Conservation (phyloP, 352 stramenopile genomes). For the Phytophthora europaea region DNA sequence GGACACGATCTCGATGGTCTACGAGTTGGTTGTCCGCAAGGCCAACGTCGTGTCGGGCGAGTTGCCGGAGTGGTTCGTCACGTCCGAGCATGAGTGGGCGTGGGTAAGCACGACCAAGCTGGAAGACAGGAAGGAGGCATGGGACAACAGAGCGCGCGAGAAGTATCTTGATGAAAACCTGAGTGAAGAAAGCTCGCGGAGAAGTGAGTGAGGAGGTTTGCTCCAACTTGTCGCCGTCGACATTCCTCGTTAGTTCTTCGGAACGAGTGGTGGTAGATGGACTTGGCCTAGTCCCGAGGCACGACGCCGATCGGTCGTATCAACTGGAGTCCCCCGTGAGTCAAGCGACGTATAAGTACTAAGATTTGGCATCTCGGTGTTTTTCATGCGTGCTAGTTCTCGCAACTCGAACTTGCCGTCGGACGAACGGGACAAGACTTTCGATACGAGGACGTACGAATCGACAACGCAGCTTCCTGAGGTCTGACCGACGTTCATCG, state of each 20-base stretch:
- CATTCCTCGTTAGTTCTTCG: too few species aligned
- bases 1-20: background rate
- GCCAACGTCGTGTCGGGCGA: background rate
- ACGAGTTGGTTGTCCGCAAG: background rate
- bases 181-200: background rate
- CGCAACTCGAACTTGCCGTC: background rate
- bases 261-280: too few species aligned
- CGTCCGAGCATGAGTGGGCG: background rate
- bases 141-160: background rate
- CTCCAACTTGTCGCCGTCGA: too few species aligned
- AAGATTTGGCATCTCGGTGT: too few species aligned
- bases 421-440: background rate
- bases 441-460: background rate
- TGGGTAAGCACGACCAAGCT: background rate
- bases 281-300: too few species aligned
- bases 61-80: background rate
- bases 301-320: too few species aligned
- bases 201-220: background rate
- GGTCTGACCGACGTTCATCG: background rate
- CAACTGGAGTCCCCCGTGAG: too few species aligned
- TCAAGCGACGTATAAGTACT: too few species aligned
- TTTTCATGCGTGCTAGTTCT: too few species aligned
- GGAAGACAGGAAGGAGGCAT: background rate
- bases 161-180: background rate
- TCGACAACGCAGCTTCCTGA: background rate